These are phyloP conservation scores for Zostera marina DNA, from an alignment of 116 monocot genomes.

Conservation along the genomic window DNA sequence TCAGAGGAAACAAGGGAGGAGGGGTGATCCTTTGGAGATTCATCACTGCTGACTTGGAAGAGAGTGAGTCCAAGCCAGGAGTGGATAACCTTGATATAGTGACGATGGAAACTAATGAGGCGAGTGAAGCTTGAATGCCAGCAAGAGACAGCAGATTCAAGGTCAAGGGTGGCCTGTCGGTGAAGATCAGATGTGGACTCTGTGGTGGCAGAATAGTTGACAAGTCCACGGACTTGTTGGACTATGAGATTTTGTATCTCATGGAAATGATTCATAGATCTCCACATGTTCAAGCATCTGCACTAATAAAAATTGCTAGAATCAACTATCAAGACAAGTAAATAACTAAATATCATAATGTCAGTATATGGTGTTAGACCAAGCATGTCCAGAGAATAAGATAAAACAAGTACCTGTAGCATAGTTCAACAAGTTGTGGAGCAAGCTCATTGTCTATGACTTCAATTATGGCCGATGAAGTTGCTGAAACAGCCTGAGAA, in stretches of 20 bases:
- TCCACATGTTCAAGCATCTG: conserved; percentile 87
- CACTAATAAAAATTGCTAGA: neutral
- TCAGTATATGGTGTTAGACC: too few species aligned
- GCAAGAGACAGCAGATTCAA: conserved; percentile 56
- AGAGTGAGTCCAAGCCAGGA: conserved; percentile 82
- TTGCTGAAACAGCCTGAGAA: conserved; percentile 88
- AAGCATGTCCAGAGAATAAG: too few species aligned
- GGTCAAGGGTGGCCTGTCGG: conserved; percentile 67
- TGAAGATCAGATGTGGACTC: conserved; percentile 77
- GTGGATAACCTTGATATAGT: conserved; percentile 50
- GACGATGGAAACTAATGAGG: conserved; percentile 72
- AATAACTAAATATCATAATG: too few species aligned
- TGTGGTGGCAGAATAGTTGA: conserved; percentile 24
- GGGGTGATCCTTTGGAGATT: conserved; percentile 21
- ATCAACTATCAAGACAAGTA: neutral
- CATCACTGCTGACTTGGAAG: conserved; percentile 34
- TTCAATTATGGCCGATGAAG: conserved; percentile 71
- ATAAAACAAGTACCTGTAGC: conserved; percentile 76
- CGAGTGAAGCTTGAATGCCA: conserved; percentile 91
- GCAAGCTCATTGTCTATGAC: conserved; percentile 85
- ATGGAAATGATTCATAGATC: conserved; percentile 72
- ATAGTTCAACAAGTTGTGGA: conserved; percentile 75
- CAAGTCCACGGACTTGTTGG: conserved; percentile 87
- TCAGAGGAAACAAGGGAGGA: conserved; percentile 51
- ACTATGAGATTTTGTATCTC: conserved; percentile 80